phyloP scores from a whole-genome alignment of 2,329 filamentous ascomycete genomes.

The Sodiomyces alkalinus region DNA sequence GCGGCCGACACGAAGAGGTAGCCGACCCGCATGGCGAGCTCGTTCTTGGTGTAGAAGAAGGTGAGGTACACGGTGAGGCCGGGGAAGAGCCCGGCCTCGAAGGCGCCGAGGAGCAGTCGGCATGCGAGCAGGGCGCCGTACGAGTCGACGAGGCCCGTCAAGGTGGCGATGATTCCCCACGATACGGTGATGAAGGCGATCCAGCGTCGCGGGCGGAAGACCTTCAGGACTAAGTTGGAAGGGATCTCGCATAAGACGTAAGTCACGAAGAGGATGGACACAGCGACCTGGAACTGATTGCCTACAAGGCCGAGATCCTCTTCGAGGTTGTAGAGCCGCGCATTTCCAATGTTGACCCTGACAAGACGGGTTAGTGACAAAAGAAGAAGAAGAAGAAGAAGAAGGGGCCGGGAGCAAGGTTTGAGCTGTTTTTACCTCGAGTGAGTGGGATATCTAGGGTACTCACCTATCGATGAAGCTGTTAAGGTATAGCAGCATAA shows the following conservation, averaged over 20 bases:
- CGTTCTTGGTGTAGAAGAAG: constrained; percentile 60
- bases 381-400: no score
- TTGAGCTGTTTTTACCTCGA: no score
- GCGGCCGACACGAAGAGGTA: constrained; percentile 60
- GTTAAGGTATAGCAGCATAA: constrained; percentile 58
- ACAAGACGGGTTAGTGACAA: no score
- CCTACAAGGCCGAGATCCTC: constrained; percentile 43
- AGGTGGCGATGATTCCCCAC: constrained; percentile 56
- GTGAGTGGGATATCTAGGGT: no score
- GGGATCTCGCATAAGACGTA: constrained; percentile 48
- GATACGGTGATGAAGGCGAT: constrained; percentile 46
- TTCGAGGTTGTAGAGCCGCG: constrained; percentile 49
- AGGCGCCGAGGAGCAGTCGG: constrained; percentile 50
- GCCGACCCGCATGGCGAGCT: constrained; percentile 56
- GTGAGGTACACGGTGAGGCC: constrained; percentile 56
- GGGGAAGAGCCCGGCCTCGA: constrained; percentile 58
- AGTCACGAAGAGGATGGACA: constrained; percentile 54
- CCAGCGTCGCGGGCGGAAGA: constrained; percentile 46
- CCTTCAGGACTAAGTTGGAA: constrained; percentile 48
- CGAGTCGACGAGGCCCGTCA: constrained; percentile 51
- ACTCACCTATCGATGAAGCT: constrained; percentile 42
- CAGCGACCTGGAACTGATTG: constrained; percentile 57
- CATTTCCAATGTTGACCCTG: constrained; percentile 49
- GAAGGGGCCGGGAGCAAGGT: no score
- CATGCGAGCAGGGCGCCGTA: constrained; percentile 53